A percentile compares a stretch with the other conserved stretches of the same genome.
phyloP scores from a whole-genome alignment of 257 asterid species.

The Verbascum thapsus region DNA sequence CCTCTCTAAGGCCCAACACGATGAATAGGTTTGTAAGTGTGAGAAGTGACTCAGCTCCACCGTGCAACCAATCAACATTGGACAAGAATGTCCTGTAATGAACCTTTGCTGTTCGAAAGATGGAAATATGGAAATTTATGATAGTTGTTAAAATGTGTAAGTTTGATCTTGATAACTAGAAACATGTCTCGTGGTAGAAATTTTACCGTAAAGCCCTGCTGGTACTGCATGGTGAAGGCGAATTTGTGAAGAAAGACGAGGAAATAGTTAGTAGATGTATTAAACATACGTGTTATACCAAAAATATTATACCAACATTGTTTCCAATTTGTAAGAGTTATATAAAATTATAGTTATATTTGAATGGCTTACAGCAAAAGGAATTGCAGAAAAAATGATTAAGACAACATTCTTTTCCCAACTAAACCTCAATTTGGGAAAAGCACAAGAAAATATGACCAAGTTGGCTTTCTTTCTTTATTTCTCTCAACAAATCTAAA shows the following conservation, averaged over 20 bases:
- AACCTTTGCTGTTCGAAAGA: slow-evolving; percentile 68
- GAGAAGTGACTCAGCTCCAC: slow-evolving; percentile 78
- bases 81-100: slow-evolving; percentile 67
- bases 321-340: background rate
- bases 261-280: slow-evolving; percentile 21
- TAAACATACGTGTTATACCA: background rate
- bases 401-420: background rate
- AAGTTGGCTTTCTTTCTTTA: background rate
- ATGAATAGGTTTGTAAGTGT: slow-evolving; percentile 66
- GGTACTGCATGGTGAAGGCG: slow-evolving; percentile 49
- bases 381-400: too few relatives aligned
- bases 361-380: too few relatives aligned
- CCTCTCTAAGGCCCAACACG: slow-evolving; percentile 59
- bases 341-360: background rate
- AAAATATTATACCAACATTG: background rate
- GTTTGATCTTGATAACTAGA: too few relatives aligned
- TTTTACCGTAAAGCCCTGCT: slow-evolving; percentile 62
- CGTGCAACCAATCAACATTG: slow-evolving; percentile 71
- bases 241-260: slow-evolving; percentile 30
- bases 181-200: slow-evolving; percentile 10
- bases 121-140: too few relatives aligned
- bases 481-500: too few relatives aligned
- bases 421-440: background rate
- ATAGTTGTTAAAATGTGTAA: slow-evolving; percentile 12
- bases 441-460: background rate